Base-by-base conservation (phyloP, 2,329 filamentous ascomycete genomes). In the Pseudogymnoascus sp. region DNA sequence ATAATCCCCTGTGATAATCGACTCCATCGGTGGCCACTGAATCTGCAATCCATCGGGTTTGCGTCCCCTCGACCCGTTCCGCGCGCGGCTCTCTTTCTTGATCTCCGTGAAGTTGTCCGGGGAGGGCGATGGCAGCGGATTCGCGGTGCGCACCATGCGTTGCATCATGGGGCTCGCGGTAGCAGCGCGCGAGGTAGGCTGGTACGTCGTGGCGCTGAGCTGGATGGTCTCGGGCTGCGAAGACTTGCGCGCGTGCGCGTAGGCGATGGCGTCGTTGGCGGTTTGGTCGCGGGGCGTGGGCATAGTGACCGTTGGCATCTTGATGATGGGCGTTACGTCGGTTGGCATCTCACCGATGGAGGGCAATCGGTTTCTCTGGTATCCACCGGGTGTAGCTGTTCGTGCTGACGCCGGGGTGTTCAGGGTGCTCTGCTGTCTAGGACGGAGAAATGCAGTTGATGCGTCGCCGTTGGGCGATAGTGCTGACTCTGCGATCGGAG, bases 401-500 rank as follows among this genome's bases (percentile, higher is more conserved):
- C 84, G 81, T 1, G 87, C 85, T 12, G 88, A 89, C 59, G 86
- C 84, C 0, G 89, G 87, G 3, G 88, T 89, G 69, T 88, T 88
- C 75, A 90, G 82, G 67, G 82, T 82, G 71, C 88, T 89, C 40
- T 84, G 86, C 70, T 85, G 84, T 21, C 85, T 83, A 7, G 86
- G 85, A n/a, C 85, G 80, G 25, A 88, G 76, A 70, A 90, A 87
- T 1, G 88, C 86, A 5, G 88, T 90, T 3, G 78, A 78, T 21
- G 84, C 81, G 59, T 79, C 84, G 69, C 84, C 86, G 42, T 84
- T 83, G 0, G 92, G 91, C 23, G 89, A 91, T 44, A 87, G 76
- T 1, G 89, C 89, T 40, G 89, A 90, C 68, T 92, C 88, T 1
- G 89, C 88, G 70, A 97, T 97, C 0, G 93, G 93, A 0, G 93